phyloP scores from a whole-genome alignment of 192 early-diverging fungal species.

The Coemansia sp. region DNA sequence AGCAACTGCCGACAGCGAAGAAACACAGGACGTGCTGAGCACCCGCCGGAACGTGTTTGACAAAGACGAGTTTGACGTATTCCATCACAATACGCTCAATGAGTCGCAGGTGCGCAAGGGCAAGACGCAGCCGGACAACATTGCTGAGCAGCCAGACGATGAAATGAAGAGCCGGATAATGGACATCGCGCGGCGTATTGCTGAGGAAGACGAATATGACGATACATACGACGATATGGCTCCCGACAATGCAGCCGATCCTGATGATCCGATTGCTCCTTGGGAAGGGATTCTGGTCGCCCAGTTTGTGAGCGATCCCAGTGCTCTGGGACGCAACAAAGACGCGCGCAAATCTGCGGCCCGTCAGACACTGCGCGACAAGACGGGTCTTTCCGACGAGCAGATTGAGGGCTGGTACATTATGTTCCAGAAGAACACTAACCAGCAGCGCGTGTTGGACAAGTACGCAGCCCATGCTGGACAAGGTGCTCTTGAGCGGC shows the following conservation, averaged over 20 bases:
- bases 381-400: constrained; percentile 81
- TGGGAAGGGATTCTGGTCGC: constrained; percentile 67
- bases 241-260: constrained; percentile 61
- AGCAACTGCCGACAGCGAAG: background rate
- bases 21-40: constrained; percentile 41
- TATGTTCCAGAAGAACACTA: constrained; percentile 82
- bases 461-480: constrained; percentile 64
- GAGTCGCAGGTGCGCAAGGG: constrained; percentile 66
- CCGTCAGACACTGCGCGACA: constrained; percentile 59
- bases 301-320: constrained; percentile 57
- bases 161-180: constrained; percentile 41
- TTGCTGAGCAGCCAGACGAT: constrained; percentile 12
- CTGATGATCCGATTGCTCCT: constrained; percentile 63
- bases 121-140: constrained; percentile 53
- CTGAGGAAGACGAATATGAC: constrained; percentile 88
- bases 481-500: constrained; percentile 23
- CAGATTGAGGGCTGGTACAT: constrained; percentile 91
- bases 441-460: constrained; percentile 61
- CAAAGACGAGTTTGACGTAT: constrained; percentile 92
- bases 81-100: constrained; percentile 65
- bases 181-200: constrained; percentile 49
- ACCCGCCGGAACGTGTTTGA: constrained; percentile 83
- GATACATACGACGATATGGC: constrained; percentile 85
- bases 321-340: constrained; percentile 64
- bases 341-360: constrained; percentile 62